Evolutionary conservation across 2,329 filamentous ascomycete genomes (phyloP).

Genomic region (Mycogone perniciosa): DNA sequence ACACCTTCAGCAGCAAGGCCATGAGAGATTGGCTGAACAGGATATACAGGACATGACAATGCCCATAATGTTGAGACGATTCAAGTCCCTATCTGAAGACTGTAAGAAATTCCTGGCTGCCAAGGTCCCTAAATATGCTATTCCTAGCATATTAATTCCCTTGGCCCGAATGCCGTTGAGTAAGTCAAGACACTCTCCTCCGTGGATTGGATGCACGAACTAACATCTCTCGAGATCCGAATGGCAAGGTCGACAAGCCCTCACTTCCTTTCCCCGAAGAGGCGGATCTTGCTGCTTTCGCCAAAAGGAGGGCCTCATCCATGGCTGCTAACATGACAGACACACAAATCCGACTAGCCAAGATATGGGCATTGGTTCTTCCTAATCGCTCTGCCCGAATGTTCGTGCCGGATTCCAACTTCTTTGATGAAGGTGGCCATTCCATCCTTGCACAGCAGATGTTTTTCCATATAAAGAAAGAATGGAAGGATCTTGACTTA

Average conservation of each 20-base stretch:
- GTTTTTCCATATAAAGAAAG: conserved; percentile 43
- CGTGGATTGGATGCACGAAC: too few species aligned
- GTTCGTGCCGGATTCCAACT: conserved; percentile 33
- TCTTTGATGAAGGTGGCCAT: conserved; percentile 36
- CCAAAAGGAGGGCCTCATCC: conserved; percentile 39
- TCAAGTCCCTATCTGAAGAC: too few species aligned
- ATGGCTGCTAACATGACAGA: conserved; percentile 37
- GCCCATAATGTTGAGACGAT: too few species aligned
- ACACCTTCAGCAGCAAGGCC: conserved; percentile 53
- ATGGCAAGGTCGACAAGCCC: conserved; percentile 75
- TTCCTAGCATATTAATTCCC: conserved; percentile 30
- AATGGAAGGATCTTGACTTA: conserved; percentile 24
- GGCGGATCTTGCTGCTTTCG: conserved; percentile 46
- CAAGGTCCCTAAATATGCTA: conserved; percentile 30
- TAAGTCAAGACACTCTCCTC: too few species aligned
- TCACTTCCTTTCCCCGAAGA: conserved; percentile 75
- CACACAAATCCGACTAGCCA: conserved; percentile 36
- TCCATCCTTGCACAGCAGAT: conserved; percentile 62
- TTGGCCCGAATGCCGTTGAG: conserved; percentile 42
- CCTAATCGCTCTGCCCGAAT: conserved; percentile 60
- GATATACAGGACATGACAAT: conserved; percentile 34
- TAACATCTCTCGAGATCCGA: conserved; percentile 42
- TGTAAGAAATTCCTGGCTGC: conserved; percentile 15
- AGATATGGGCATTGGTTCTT: conserved; percentile 69
- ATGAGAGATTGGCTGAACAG: conserved; percentile 50